Percentiles rank a stretch among this genome's conserved stretches.
phyloP scores from a whole-genome alignment of 2,329 filamentous ascomycete genomes.

The Clarireedia paspali region DNA sequence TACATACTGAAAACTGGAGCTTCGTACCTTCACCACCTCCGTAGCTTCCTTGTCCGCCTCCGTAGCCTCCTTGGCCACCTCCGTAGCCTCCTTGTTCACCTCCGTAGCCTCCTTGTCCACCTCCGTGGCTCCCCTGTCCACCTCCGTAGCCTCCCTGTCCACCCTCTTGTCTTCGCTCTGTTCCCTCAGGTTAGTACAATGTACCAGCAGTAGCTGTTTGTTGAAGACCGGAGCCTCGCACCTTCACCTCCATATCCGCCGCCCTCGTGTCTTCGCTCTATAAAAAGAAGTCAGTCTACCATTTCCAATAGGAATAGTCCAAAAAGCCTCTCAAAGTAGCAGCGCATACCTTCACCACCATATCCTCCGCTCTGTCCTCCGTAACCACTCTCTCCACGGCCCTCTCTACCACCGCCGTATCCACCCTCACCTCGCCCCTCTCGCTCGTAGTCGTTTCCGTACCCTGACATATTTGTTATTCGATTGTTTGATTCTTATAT shows the following conservation, averaged over 20 bases:
- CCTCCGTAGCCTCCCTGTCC: not conserved
- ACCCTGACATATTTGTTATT: slow-evolving; percentile 2
- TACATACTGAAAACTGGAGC: too few species aligned
- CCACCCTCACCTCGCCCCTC: not conserved
- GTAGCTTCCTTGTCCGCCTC: not conserved
- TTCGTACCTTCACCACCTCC: not conserved
- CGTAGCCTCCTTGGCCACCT: too few species aligned
- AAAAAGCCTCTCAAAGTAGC: too few species aligned
- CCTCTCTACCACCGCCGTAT: slow-evolving; percentile 8
- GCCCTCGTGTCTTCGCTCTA: too few species aligned
- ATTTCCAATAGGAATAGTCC: too few species aligned
- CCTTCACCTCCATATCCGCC: not conserved
- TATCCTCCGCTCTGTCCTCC: not conserved
- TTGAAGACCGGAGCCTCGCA: not conserved
- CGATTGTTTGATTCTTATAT: not conserved
- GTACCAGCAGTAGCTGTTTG: too few species aligned
- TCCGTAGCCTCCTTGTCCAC: not conserved
- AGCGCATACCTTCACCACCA: not conserved
- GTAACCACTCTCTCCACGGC: slow-evolving; percentile 21
- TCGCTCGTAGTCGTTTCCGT: not conserved
- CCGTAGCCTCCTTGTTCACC: not conserved
- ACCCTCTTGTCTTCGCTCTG: not conserved
- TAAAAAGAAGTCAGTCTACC: too few species aligned
- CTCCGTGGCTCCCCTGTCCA: not conserved
- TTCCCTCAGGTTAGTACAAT: not conserved